Conservation (phyloP, 2,329 filamentous ascomycete species). For the Sporothrix variecibatus region DNA sequence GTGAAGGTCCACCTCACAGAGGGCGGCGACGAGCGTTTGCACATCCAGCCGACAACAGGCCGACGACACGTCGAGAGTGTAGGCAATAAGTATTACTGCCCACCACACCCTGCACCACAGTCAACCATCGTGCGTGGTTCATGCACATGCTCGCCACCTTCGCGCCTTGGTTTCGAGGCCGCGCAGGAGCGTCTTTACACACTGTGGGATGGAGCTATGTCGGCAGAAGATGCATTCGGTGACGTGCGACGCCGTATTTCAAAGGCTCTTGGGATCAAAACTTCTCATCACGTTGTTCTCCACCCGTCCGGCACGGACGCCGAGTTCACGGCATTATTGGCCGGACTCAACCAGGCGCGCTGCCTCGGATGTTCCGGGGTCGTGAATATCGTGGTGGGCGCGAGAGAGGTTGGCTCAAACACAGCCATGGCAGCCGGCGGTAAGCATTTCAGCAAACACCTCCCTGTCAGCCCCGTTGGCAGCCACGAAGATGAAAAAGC, state of each 20-base stretch:
- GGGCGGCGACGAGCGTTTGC: constrained; percentile 25
- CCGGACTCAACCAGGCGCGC: constrained; percentile 10
- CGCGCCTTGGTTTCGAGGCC: constrained; percentile 10
- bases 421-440: constrained; percentile 22
- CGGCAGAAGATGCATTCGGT: constrained; percentile 12
- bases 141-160: constrained; percentile 27
- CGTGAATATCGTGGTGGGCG: constrained; percentile 23
- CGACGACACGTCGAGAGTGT: background rate
- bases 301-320: constrained; percentile 26
- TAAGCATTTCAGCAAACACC: constrained; percentile 20
- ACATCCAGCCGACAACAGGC: background rate
- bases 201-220: background rate
- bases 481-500: background rate
- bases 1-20: constrained; percentile 24
- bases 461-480: background rate
- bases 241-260: constrained; percentile 16
- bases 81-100: constrained; percentile 24
- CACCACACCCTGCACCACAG: background rate
- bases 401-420: constrained; percentile 26
- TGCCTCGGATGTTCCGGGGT: constrained; percentile 12
- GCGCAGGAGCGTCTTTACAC: background rate
- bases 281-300: constrained; percentile 18
- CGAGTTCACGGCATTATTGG: constrained; percentile 23
- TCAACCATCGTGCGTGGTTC: constrained; percentile 17
- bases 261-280: background rate